Conservation (phyloP, 441 rosid genomes). For the Sinapis alba region DNA sequence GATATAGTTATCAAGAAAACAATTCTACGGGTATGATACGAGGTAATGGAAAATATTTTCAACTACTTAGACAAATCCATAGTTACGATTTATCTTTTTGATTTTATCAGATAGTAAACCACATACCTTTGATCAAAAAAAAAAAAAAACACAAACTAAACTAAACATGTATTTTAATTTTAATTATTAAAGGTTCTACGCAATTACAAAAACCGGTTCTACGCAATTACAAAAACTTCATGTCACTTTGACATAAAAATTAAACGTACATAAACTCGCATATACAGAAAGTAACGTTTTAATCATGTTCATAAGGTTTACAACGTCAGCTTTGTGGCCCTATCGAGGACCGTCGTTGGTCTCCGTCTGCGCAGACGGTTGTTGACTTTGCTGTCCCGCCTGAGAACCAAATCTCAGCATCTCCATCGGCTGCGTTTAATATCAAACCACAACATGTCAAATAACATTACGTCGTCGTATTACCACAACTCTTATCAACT, state of each 20-base stretch:
- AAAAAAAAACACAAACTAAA: too few relatives aligned
- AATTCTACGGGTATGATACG: not conserved
- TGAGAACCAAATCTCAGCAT: slow-evolving; percentile 50
- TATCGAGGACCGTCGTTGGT: slow-evolving; percentile 37
- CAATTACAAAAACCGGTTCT: slow-evolving; percentile 6
- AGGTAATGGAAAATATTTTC: not conserved
- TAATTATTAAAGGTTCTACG: not conserved
- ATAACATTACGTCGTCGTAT: not conserved
- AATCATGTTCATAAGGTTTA: slow-evolving; percentile 18
- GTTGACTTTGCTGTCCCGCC: slow-evolving; percentile 43
- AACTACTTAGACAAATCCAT: not conserved
- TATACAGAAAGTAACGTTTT: slow-evolving; percentile 27
- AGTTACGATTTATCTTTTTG: not conserved
- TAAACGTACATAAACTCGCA: slow-evolving; percentile 16
- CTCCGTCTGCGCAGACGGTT: slow-evolving; percentile 37
- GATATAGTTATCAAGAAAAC: not conserved
- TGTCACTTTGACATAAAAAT: slow-evolving; percentile 5
- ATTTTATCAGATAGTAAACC: not conserved
- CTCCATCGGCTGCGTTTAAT: slow-evolving; percentile 49
- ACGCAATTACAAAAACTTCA: slow-evolving; percentile 5
- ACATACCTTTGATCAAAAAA: too few relatives aligned
- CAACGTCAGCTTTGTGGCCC: slow-evolving; percentile 39
- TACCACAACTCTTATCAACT: not conserved
- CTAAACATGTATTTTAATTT: not conserved
- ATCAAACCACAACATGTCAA: not conserved